Evolutionary conservation across 371 early-diverging fungal genomes (phyloP), one percentile per base, ranked within the genome.

Genomic region (Cokeromyces recurvatus): DNA sequence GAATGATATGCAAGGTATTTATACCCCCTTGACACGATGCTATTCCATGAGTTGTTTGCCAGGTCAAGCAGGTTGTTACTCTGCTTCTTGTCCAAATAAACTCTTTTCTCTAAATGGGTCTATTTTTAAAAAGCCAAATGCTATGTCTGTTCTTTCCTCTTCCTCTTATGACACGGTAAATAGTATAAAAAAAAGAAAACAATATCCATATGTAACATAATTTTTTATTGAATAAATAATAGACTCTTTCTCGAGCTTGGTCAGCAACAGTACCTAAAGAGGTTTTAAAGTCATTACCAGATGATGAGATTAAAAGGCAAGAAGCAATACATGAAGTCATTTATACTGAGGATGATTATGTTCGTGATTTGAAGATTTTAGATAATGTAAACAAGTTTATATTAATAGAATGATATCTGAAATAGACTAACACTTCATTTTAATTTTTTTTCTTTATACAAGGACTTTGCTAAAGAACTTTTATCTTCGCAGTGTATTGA

Each of bases 261-360:
- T 83, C 85, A 29, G 80, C 74, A 29, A 66, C 77, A 4, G 87
- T 87, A 3, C 78, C 92, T 3, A 80, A 79, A 43, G 86, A 86
- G 8, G 72, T 95, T 14, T 58, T 86, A 4, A 80, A 87, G 23
- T 77, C 82, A 0, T 78, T 90, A 5, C 84, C 89, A 10, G 70
- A 80, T 21, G 57, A 77, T 31, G 97, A 96, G 64, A 81, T 84
- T 52, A 87, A 85, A 48, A 78, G 96, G 1, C 97, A 96, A 59
- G 95, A 96, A 64, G 86, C 86, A 12, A 90, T 96, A 52, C 93
- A 85, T 65, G 97, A 96, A 69, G 49, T 95, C 32, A 88, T 96
- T 32, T 81, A 90, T 43, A 91, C 90, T 2, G 95, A 95, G 59
- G 84, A 85, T 53, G 92, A 94, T 60, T 96, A 87, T 65, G 91